A percentile compares a stretch with the other conserved stretches of the same genome.
phyloP scores from a whole-genome alignment of 371 early-diverging fungal genomes.

The Lichtheimia ramosa region DNA sequence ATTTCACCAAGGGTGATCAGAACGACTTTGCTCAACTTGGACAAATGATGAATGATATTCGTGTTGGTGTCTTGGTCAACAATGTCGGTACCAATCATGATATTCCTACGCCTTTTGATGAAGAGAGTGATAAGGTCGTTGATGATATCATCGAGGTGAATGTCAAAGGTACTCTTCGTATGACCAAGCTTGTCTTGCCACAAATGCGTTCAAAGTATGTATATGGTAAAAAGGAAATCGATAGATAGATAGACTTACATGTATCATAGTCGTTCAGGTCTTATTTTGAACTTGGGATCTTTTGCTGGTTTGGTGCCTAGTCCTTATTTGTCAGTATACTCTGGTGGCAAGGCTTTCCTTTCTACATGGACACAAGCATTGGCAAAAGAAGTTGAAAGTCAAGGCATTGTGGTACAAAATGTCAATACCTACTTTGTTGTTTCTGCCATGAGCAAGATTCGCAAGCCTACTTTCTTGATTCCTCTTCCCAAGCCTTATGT shows the following conservation, averaged over 20 bases:
- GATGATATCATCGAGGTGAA: slow-evolving; percentile 88
- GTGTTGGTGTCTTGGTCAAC: slow-evolving; percentile 81
- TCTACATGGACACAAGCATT: slow-evolving; percentile 89
- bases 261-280: slow-evolving; percentile 64
- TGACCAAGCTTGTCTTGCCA: slow-evolving; percentile 85
- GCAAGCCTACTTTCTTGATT: slow-evolving; percentile 71
- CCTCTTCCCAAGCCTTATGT: slow-evolving; percentile 88
- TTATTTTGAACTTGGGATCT: slow-evolving; percentile 95
- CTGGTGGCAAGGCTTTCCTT: slow-evolving; percentile 93
- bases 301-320: slow-evolving; percentile 88
- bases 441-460: slow-evolving; percentile 91
- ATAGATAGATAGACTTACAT: not conserved
- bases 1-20: slow-evolving; percentile 72
- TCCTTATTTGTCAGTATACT: slow-evolving; percentile 90
- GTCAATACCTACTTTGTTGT: slow-evolving; percentile 94
- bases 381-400: slow-evolving; percentile 76
- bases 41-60: slow-evolving; percentile 52
- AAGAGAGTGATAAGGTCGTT: slow-evolving; percentile 69
- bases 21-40: slow-evolving; percentile 71
- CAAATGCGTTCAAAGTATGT: slow-evolving; percentile 64
- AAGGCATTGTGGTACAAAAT: slow-evolving; percentile 85
- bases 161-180: slow-evolving; percentile 77
- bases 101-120: slow-evolving; percentile 79
- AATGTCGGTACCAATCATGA: slow-evolving; percentile 94
- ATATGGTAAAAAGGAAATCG: not conserved